phyloP scores from a whole-genome alignment of 352 stramenopile species.

The Nothophytophthora sp. region DNA sequence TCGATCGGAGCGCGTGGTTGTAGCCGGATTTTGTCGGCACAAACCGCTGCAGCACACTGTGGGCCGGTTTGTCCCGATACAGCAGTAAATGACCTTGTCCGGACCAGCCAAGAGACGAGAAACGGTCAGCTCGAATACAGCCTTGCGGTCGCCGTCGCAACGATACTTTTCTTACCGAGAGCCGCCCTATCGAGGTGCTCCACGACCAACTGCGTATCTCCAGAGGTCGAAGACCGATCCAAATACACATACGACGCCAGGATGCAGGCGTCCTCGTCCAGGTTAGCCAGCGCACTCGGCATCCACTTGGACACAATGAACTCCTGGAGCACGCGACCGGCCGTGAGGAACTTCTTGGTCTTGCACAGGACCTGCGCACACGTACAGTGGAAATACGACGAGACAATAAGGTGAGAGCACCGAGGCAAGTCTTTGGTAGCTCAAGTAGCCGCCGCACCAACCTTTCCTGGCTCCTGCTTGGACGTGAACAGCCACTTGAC shows the following conservation, averaged over 20 bases:
- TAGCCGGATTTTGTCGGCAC: slow-evolving; percentile 69
- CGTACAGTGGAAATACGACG: not conserved
- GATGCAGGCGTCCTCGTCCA: slow-evolving; percentile 35
- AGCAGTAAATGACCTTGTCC: slow-evolving; percentile 33
- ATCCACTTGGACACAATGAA: slow-evolving; percentile 38
- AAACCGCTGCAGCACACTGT: slow-evolving; percentile 70
- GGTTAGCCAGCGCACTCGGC: slow-evolving; percentile 8
- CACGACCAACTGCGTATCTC: slow-evolving; percentile 49
- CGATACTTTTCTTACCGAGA: slow-evolving; percentile 46
- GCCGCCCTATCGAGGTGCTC: slow-evolving; percentile 51
- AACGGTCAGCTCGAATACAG: too few species aligned
- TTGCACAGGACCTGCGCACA: slow-evolving; percentile 54
- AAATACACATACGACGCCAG: slow-evolving; percentile 60
- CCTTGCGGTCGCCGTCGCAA: too few species aligned
- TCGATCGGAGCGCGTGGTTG: slow-evolving; percentile 64
- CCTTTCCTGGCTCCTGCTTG: slow-evolving; percentile 68
- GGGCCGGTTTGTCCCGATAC: slow-evolving; percentile 48
- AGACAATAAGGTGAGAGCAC: too few species aligned
- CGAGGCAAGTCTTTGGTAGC: too few species aligned
- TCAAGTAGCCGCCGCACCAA: too few species aligned
- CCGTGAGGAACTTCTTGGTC: slow-evolving; percentile 58
- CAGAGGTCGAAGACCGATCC: slow-evolving; percentile 36
- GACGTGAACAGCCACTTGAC: slow-evolving; percentile 76
- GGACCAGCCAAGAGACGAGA: not conserved
- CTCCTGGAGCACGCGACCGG: slow-evolving; percentile 45